phyloP scores from a whole-genome alignment of 129 eudicot species.

The Logfia minima region DNA sequence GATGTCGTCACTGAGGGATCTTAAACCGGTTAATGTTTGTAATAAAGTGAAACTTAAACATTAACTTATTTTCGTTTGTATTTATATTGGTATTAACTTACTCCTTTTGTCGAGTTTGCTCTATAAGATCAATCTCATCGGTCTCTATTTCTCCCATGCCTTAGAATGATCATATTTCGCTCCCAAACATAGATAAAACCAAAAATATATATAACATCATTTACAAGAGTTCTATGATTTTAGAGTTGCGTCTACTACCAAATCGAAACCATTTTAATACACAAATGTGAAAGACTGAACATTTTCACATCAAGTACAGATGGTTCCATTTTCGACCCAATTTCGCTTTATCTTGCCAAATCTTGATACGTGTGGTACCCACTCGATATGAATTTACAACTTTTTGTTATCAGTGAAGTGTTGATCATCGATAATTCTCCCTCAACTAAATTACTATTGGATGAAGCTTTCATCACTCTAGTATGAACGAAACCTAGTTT shows the following conservation, averaged over 20 bases:
- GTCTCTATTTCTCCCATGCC: background rate
- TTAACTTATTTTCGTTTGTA: too few relatives aligned
- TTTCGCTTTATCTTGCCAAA: background rate
- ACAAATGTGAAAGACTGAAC: constrained; percentile 15
- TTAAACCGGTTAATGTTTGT: too few relatives aligned
- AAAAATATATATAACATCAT: background rate
- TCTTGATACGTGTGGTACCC: background rate
- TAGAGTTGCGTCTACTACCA: background rate
- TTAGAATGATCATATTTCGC: background rate
- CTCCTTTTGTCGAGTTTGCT: too few relatives aligned
- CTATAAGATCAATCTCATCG: too few relatives aligned
- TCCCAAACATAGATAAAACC: background rate
- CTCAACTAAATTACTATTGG: background rate
- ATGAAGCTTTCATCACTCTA: background rate
- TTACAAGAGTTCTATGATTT: background rate
- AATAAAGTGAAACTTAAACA: too few relatives aligned
- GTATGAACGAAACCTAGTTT: background rate
- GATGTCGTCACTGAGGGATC: too few relatives aligned
- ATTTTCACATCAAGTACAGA: background rate
- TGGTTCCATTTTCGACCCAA: background rate
- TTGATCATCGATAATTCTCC: background rate
- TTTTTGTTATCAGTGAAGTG: background rate
- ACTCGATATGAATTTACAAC: background rate
- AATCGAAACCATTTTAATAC: background rate
- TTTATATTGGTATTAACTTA: too few relatives aligned